Base-by-base conservation (phyloP, 139 green algal species). In the Chlamydomonas applanata region DNA sequence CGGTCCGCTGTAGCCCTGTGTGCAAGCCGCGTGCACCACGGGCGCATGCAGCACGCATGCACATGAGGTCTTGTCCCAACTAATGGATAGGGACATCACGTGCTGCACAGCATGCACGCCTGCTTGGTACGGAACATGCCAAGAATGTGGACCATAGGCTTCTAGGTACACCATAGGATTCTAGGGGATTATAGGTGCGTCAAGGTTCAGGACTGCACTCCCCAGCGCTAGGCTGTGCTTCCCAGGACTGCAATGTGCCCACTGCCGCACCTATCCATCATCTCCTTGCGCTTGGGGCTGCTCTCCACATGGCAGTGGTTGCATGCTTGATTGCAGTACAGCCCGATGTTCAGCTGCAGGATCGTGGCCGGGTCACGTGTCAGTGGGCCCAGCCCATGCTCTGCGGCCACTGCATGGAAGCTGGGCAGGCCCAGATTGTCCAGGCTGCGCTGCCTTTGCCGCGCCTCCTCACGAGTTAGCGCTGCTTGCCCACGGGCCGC, bases 321-420 rank as follows among this genome's bases (percentile, higher is more conserved):
- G 88, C 95, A 99, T 2, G 92, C 87, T 82, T 99, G 95, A 86
- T 99, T 99, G 93, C 95, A 99, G 86, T 97, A 98, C 9, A 99
- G 87, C 0, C 95, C 95, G 33, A 98, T 95, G 84, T 99, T 99
- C 24, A 98, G 86, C 86, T 99, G 95, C 3, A 99, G 54, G 1
- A 92, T 94, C 19, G 68, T 85, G 5, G 91, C 82, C 13, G 78
- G 32, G 9, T 53, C 29, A 0, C 94, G 86, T 13, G 66, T 17
- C 30, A 97, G 81, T 2, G 86, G 72, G 0, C 44, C 82, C 85
- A 19, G 30, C 29, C 3, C 62, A 32, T 64, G 60, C 7, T 19
- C 22, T 70, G 68, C 56, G 74, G 83, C 29, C 17, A 69, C 62
- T 14, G 62, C 32, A 52, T 52, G 25, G 32, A 93, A 91, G 40